Percentiles rank a stretch among this genome's conserved stretches.
phyloP scores from a whole-genome alignment of 2,329 filamentous ascomycete species.

The Pseudocercospora pini-densiflorae region DNA sequence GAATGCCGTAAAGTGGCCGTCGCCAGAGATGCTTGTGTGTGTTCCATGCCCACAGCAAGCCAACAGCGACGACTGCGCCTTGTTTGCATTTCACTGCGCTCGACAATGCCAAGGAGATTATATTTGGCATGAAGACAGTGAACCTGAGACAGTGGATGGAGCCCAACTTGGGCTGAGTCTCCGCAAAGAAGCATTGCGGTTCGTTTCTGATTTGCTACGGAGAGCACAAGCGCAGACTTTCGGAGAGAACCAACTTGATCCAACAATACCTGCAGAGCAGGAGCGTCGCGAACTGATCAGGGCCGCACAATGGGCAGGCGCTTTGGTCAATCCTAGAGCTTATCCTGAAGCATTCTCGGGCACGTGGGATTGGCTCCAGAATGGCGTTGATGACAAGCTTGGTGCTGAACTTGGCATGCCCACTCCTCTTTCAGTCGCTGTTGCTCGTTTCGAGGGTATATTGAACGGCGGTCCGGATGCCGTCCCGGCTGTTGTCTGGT shows the following conservation, averaged over 20 bases:
- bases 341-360: not conserved
- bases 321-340: not conserved
- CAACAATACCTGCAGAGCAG: not conserved
- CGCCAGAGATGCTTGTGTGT: not conserved
- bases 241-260: not conserved
- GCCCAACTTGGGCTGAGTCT: not conserved
- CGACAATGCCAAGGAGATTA: not conserved
- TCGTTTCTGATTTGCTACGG: not conserved
- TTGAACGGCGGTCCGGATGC: no score
- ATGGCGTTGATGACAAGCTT: not conserved
- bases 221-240: not conserved
- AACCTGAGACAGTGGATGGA: not conserved
- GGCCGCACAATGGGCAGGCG: not conserved
- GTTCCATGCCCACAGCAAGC: not conserved
- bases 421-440: no score
- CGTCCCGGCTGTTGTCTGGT: no score
- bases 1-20: not conserved
- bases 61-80: not conserved
- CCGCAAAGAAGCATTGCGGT: not conserved
- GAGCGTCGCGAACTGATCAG: not conserved
- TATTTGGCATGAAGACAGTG: not conserved
- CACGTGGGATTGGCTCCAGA: not conserved
- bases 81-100: not conserved
- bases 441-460: no score
- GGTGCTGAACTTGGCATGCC: no score